phyloP scores from a whole-genome alignment of 306 rosid species.

The Canavalia gladiata region DNA sequence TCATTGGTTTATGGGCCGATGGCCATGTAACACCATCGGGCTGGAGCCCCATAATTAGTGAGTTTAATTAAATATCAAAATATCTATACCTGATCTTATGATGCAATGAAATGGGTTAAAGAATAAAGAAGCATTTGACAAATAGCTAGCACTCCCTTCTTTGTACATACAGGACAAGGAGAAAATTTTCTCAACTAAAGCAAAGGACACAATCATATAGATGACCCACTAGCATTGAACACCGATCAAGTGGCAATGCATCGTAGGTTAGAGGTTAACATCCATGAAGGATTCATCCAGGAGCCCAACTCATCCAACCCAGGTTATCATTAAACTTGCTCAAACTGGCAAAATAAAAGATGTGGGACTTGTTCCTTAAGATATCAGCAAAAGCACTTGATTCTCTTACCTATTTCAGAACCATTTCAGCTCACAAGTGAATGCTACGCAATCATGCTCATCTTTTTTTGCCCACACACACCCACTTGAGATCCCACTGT shows the following conservation, averaged over 20 bases:
- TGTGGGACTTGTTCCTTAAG: conserved; percentile 55
- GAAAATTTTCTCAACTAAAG: neutral
- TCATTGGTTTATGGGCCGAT: neutral
- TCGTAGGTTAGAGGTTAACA: conserved; percentile 49
- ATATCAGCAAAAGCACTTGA: conserved; percentile 51
- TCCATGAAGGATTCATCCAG: neutral
- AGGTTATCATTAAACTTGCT: conserved; percentile 43
- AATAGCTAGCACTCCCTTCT: neutral
- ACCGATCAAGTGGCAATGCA: conserved; percentile 28
- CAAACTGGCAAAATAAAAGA: conserved; percentile 32
- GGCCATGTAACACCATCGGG: neutral
- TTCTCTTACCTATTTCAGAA: conserved; percentile 42
- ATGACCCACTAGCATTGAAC: conserved; percentile 30
- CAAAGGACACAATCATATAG: neutral
- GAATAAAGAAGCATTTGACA: neutral
- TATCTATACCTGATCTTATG: neutral
- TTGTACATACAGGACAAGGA: conserved; percentile 3
- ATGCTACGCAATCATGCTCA: conserved; percentile 53
- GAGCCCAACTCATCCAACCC: conserved; percentile 27
- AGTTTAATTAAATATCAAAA: neutral
- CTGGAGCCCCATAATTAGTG: neutral
- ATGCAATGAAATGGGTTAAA: no score
- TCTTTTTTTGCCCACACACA: conserved; percentile 43
- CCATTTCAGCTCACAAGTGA: conserved; percentile 42
- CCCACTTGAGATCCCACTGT: conserved; percentile 50